Base-by-base conservation (phyloP, 23 red algal genomes). In the Gracilaria vermiculophylla region DNA sequence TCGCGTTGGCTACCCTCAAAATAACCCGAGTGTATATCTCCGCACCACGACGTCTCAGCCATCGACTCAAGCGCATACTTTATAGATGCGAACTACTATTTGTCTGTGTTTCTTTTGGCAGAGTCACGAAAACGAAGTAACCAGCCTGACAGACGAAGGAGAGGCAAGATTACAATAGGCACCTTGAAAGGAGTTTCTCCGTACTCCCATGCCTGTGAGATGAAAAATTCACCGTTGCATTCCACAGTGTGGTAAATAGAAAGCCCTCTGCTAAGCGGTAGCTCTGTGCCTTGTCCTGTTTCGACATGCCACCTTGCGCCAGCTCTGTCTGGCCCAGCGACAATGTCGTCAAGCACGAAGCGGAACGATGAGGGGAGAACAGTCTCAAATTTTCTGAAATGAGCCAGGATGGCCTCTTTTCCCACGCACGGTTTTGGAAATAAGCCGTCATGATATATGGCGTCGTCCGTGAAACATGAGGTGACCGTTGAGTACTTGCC, bases 161-260 rank as follows among this genome's bases (percentile, higher is more conserved):
- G 49, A 8, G 84, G 84, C 28, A 88, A 36, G 2, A 77, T 47
- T 14, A 88, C 13, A 3, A 31, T 25, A 4, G 84, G 62, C 4
- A 88, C 12, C 58, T 88, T 88, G 32, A 88, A 47, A 40, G 84
- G 70, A 3, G 84, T 88, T 36, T 88, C 84, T 12, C 34, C 48
- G 34, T 57, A 88, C 72, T 88, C 84, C 84, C 84, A 88, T 8
- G 70, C 84, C 21, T 88, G 69, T 8, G 84, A 24, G 64, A 88
- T 88, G 34, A 48, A 35, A 32, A 88, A 28, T 27, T 70, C 69
- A n/a, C 69, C 69, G 8, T 88, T 34, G 45, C n/a, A n/a, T 23
- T 58, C 54, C 4, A 48, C 66, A 27, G 77, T 28, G 5, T 43
- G 44, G 34, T 88, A 88, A 51, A 88, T 88, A 53, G 84, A 88